Conservation (phyloP, 345 rosid species). For the Aethionema arabicum region DNA sequence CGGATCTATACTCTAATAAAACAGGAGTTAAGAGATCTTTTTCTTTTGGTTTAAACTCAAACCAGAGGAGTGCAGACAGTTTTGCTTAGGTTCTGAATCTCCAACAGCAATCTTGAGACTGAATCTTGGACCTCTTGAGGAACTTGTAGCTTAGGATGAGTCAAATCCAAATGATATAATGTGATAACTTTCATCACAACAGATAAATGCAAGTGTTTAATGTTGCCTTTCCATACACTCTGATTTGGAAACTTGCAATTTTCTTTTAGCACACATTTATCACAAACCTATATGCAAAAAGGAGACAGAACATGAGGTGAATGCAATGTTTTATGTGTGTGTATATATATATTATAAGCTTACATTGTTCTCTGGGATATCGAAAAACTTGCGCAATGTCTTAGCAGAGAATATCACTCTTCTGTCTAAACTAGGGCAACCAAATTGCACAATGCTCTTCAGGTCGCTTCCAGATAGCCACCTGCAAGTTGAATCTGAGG, state of each 20-base stretch:
- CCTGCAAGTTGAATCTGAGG: constrained; percentile 44
- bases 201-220: constrained; percentile 47
- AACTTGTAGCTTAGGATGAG: constrained; percentile 47
- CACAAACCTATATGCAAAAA: constrained; percentile 58
- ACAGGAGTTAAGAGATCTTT: neutral
- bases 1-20: neutral
- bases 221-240: constrained; percentile 45
- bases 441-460: constrained; percentile 61
- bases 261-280: constrained; percentile 52
- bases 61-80: constrained; percentile 38
- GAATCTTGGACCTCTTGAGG: constrained; percentile 60
- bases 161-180: constrained; percentile 54
- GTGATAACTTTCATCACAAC: constrained; percentile 60
- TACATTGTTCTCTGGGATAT: constrained; percentile 67
- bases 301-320: neutral
- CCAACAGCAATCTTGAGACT: constrained; percentile 47
- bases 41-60: constrained; percentile 14
- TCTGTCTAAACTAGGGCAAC: constrained; percentile 65
- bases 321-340: neutral
- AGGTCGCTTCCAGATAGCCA: constrained; percentile 76
- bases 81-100: constrained; percentile 54
- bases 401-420: constrained; percentile 62
- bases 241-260: constrained; percentile 66
- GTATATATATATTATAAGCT: constrained; percentile 25
- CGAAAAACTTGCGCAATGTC: constrained; percentile 59